Evolutionary conservation across 768 basidiomycete species (phyloP).

Genomic region (Clavulina sp.): DNA sequence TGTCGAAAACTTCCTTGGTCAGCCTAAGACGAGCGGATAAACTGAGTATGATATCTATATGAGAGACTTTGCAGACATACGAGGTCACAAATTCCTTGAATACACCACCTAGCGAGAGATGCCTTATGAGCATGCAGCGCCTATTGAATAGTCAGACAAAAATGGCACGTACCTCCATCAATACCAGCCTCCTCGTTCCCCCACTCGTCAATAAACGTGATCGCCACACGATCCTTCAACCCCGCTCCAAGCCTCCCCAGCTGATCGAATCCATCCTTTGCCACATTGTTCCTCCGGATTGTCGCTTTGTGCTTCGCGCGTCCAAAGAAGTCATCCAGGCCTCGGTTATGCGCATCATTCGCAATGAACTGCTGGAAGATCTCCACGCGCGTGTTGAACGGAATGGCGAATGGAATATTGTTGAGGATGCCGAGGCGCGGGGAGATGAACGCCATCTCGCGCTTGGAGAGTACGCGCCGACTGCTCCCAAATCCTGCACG

Average conservation of each 20-base stretch:
- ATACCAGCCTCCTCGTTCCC: slow-evolving; percentile 48
- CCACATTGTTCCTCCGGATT: slow-evolving; percentile 58
- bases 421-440: slow-evolving; percentile 82
- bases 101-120: slow-evolving; percentile 84
- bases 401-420: slow-evolving; percentile 91
- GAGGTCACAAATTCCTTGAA: slow-evolving; percentile 94
- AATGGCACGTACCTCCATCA: slow-evolving; percentile 2
- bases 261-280: slow-evolving; percentile 82
- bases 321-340: slow-evolving; percentile 12
- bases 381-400: slow-evolving; percentile 77
- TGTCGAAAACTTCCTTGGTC: slow-evolving; percentile 87
- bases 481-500: too few species aligned
- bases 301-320: not conserved
- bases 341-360: slow-evolving; percentile 31
- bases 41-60: not conserved
- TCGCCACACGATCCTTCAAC: slow-evolving; percentile 68
- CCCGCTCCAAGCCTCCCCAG: slow-evolving; percentile 47
- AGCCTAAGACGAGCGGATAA: slow-evolving; percentile 27
- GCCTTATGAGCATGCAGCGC: slow-evolving; percentile 14
- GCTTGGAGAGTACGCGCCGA: slow-evolving; percentile 32
- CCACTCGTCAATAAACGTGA: slow-evolving; percentile 84
- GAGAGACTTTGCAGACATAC: slow-evolving; percentile 15
- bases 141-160: not conserved
- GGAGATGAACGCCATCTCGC: slow-evolving; percentile 55
- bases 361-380: slow-evolving; percentile 76